Evolutionary conservation across 164 flowering plant genomes (phyloP), one percentile per base, ranked within the genome.

Genomic region (Berberis vulgaris): DNA sequence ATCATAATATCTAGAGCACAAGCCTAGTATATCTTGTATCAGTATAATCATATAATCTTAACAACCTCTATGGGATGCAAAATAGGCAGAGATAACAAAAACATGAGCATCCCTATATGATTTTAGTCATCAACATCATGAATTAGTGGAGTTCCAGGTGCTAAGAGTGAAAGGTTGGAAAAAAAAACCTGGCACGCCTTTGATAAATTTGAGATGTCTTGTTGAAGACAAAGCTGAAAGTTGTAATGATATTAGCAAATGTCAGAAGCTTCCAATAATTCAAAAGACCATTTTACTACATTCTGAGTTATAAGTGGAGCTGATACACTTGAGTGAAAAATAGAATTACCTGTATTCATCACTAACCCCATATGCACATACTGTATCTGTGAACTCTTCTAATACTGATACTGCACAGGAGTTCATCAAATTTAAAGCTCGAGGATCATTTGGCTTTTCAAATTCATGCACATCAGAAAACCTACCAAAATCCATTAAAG

Each of bases 351-450:
- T 88, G 83, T 86, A 90, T 66, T 93, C 97, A 69, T 93, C 96
- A 77, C 91, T 86, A 58, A 83, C 84, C 8, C 97, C 98, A 73
- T 90, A 93, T 2, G 91, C 63, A 55, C 86, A 87, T 47, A 82
- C 64, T 11, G 90, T 71, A 70, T 88, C 98, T 59, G 74, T 69
- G 69, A 82, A 85, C 76, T 93, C 85, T 62, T 82, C 73, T 40
- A 93, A 59, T 59, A 88, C 74, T 47, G 84, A 83, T 53, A 71
- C 71, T 12, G 97, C 96, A 81, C 92, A 88, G 56, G 88, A 75
- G 76, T 88, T 93, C 97, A 93, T 88, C 61, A 93, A 83, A 60
- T 81, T 82, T 78, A 87, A 72, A 53, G 94, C 97, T 69, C 73
- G 79, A 72, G 65, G 79, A 71, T 93, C 96, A 60, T 57, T 90